Base-by-base conservation (phyloP, 2,329 filamentous ascomycete genomes). In the Colletotrichum cordylinicola region DNA sequence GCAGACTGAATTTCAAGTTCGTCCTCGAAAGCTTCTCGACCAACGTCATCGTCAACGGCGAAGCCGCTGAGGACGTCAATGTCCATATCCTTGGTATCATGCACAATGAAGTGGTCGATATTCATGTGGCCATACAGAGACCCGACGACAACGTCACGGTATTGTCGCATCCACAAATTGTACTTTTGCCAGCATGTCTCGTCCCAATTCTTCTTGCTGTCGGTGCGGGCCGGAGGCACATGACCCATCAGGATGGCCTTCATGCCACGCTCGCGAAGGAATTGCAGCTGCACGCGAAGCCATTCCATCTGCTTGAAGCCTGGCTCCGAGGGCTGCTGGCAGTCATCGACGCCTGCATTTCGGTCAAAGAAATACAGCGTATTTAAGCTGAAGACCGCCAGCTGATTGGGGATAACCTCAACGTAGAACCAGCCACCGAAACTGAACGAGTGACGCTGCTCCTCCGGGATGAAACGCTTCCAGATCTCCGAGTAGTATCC, bases 101-200 rank as follows among this genome's bases (percentile, higher is more conserved):
- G 95, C 18, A 99, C 87, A 81, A 98, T 91, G 84, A 99, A 99
- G 84, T 99, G 97, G 80, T 99, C 97, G 78, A 98, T 94, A 82
- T 99, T 99, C 97, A 99, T 98, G 83, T 99, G 97, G 2, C 96
- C 97, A 81, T 94, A 99, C 8, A 98, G 82, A 31, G 92, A 92
- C 15, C 91, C 92, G 24, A 96, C 90, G 24, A 99, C 90, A 48
- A 99, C 93, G 83, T 99, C 97, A 39, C 97, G 94, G 84, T 96
- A 99, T 83, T 98, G 95, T 79, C 92, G 91, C 81, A 96, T 87
- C 95, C 96, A 98, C 6, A 98, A 87, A 0, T 95, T 94, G 84
- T 98, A 99, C 83, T 98, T 98, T 83, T 98, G 96, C 96, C 96
- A 99, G 86, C 97, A 99, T 0, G 94, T 96, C 87, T 98, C 96